Evolutionary conservation across 148 eudicot genomes (phyloP).

Genomic region (Rhododendron henanense): DNA sequence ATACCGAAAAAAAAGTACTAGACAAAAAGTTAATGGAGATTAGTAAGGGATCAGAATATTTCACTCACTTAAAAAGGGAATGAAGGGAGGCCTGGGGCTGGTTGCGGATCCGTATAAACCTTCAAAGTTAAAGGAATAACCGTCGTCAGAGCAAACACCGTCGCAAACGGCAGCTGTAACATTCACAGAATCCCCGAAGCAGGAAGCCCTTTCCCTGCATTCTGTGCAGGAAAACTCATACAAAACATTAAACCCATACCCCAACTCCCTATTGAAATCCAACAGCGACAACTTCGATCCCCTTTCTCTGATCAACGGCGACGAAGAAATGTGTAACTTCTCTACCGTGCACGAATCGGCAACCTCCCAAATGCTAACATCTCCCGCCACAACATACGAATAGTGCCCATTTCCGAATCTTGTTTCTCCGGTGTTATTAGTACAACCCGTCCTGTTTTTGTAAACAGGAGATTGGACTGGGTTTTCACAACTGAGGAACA

Average conservation of each 20-base stretch:
- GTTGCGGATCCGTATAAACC: too few relatives aligned
- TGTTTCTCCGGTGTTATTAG: not conserved
- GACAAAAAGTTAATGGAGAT: too few relatives aligned
- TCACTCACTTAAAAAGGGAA: too few relatives aligned
- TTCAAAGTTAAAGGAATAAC: too few relatives aligned
- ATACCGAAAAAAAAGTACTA: too few relatives aligned
- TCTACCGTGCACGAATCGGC: conserved; percentile 13
- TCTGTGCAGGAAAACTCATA: not conserved
- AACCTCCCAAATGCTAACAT: not conserved
- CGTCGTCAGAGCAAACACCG: too few relatives aligned
- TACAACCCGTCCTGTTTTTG: not conserved
- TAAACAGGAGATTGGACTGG: not conserved
- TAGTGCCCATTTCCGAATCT: not conserved
- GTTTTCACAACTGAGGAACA: conserved; percentile 5
- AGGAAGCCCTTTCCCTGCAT: too few relatives aligned
- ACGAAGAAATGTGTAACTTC: not conserved
- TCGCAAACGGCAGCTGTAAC: too few relatives aligned
- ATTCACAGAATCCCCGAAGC: too few relatives aligned
- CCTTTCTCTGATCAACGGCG: too few relatives aligned
- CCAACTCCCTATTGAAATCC: not conserved
- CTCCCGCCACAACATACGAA: not conserved
- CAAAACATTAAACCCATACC: conserved; percentile 10
- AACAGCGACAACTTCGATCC: not conserved
- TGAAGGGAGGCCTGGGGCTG: too few relatives aligned
- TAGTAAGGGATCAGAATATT: too few relatives aligned